These are phyloP conservation scores for Boletus barrowsii DNA, from an alignment of 768 basidiomycete species.

Conservation along the genomic window DNA sequence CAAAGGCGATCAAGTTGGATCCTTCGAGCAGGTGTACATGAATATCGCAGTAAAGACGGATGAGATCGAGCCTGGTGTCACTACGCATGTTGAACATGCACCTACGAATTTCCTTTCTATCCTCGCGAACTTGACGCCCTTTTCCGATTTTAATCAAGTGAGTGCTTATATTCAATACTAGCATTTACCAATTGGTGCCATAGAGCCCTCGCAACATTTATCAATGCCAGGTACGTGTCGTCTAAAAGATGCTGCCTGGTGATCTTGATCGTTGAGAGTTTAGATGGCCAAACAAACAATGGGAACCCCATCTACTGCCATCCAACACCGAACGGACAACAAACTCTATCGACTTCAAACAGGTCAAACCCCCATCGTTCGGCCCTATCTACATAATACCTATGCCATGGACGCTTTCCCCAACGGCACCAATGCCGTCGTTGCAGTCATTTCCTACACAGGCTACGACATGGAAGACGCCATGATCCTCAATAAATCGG, in stretches of 20 bases:
- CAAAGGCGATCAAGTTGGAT: constrained; percentile 83
- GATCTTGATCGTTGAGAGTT: constrained; percentile 8
- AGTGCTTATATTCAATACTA: neutral
- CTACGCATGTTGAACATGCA: constrained; percentile 90
- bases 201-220: constrained; percentile 90
- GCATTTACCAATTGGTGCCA: constrained; percentile 1
- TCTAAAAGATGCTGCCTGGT: neutral
- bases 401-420: constrained; percentile 99
- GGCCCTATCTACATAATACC: constrained; percentile 84
- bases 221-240: constrained; percentile 73
- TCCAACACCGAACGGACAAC: constrained; percentile 94
- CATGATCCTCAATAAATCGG: constrained; percentile 99
- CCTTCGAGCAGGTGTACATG: constrained; percentile 99
- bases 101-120: constrained; percentile 97
- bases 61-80: constrained; percentile 73
- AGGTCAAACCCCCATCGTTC: constrained; percentile 92
- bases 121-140: constrained; percentile 95
- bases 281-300: constrained; percentile 99
- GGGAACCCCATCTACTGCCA: constrained; percentile 94
- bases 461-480: constrained; percentile 99
- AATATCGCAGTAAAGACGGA: constrained; percentile 90
- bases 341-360: constrained; percentile 96
- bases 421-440: constrained; percentile 96
- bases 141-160: constrained; percentile 97
- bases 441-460: constrained; percentile 99